Conservation (phyloP, 352 stramenopile species). For the Pythium rhizo-oryzae region DNA sequence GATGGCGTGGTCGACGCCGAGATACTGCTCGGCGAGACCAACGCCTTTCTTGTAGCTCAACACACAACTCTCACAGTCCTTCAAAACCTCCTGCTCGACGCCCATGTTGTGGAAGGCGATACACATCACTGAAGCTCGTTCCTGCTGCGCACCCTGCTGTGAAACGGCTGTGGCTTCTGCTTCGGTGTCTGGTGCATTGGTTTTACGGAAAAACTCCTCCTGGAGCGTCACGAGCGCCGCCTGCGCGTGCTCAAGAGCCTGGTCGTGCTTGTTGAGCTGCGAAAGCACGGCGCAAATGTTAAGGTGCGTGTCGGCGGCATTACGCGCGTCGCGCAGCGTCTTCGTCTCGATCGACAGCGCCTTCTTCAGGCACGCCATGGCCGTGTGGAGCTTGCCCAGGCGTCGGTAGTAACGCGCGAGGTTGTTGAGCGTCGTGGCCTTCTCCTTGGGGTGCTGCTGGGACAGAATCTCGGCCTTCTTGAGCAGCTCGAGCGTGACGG, state of each 20-base stretch:
- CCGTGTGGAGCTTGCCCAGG: constrained; percentile 86
- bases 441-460: constrained; percentile 74
- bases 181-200: neutral
- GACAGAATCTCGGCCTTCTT: constrained; percentile 94
- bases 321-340: constrained; percentile 62
- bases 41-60: constrained; percentile 93
- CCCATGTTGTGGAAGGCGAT: constrained; percentile 96
- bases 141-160: constrained; percentile 35
- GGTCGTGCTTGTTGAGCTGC: constrained; percentile 83
- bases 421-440: constrained; percentile 94
- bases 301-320: constrained; percentile 92
- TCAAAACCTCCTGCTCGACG: constrained; percentile 94
- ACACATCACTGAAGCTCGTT: constrained; percentile 91
- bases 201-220: constrained; percentile 75
- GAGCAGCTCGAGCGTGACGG: constrained; percentile 90
- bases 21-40: constrained; percentile 87
- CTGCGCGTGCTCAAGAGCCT: constrained; percentile 89
- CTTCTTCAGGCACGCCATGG: constrained; percentile 91
- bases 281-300: constrained; percentile 94
- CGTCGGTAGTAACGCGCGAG: constrained; percentile 93
- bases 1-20: constrained; percentile 88
- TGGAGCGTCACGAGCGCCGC: constrained; percentile 89
- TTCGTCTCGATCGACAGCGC: constrained; percentile 86
- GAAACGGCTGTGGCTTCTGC: too few relatives aligned
- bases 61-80: constrained; percentile 83